phyloP scores from a whole-genome alignment of 2,329 filamentous ascomycete species.

The Microascus cirrosus region DNA sequence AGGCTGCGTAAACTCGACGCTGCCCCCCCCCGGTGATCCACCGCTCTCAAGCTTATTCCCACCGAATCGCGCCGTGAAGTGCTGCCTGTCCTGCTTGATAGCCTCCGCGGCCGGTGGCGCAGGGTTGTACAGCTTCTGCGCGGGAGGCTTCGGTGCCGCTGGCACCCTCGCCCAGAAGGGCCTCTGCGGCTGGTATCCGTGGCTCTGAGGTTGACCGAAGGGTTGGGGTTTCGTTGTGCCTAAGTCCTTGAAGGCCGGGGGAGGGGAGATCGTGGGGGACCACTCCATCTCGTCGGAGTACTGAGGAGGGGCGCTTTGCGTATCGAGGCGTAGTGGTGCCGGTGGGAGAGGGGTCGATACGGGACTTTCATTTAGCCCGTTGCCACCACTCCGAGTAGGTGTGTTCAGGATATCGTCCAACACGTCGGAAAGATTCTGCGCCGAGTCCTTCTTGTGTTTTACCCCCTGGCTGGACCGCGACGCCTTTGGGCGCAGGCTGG shows the following conservation, averaged over 20 bases:
- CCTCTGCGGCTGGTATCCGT: conserved; percentile 24
- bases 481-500: conserved; percentile 6
- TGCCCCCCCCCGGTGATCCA: background rate
- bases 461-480: background rate
- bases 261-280: conserved; percentile 45
- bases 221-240: conserved; percentile 22
- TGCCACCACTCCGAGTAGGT: conserved; percentile 7
- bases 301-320: background rate
- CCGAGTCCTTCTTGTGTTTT: conserved; percentile 11
- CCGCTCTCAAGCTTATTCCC: background rate
- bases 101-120: conserved; percentile 29
- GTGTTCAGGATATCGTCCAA: conserved; percentile 31
- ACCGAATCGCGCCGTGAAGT: conserved; percentile 3
- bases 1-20: conserved; percentile 37
- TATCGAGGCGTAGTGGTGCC: background rate
- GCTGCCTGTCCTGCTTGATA: conserved; percentile 9
- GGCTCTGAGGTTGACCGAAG: conserved; percentile 21
- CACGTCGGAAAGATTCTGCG: conserved; percentile 32
- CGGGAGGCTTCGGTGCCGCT: conserved; percentile 48
- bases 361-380: background rate
- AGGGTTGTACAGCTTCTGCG: conserved; percentile 37
- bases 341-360: background rate
- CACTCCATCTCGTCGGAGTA: conserved; percentile 53
- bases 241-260: conserved; percentile 21
- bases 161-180: conserved; percentile 57